A percentile compares a stretch with the other conserved stretches of the same genome.
These are phyloP conservation scores for Suillus occidentalis DNA, from an alignment of 768 basidiomycete genomes.

Conservation along the genomic window DNA sequence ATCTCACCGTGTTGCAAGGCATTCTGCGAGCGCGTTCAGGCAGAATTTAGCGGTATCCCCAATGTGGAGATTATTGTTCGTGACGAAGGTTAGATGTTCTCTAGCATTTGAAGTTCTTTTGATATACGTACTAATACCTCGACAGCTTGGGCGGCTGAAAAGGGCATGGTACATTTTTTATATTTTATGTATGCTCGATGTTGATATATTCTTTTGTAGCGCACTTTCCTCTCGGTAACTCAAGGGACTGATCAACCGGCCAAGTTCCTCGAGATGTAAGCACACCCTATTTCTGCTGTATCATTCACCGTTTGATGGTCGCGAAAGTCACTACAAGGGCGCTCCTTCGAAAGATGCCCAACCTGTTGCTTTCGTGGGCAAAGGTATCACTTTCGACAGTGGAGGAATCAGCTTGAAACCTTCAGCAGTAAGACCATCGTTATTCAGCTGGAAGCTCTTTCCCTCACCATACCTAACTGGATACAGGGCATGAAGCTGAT, in stretches of 20 bases:
- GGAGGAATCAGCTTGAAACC: constrained; percentile 89
- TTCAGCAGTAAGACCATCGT: constrained; percentile 46
- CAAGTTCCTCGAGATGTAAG: constrained; percentile 83
- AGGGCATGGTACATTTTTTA: constrained; percentile 65
- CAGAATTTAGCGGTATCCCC: constrained; percentile 61
- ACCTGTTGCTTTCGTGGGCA: constrained; percentile 79
- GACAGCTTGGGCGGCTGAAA: constrained; percentile 77
- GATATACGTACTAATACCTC: constrained; percentile 6
- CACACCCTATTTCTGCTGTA: neutral
- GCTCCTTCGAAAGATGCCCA: constrained; percentile 51
- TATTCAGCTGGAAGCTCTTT: neutral
- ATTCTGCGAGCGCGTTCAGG: constrained; percentile 72
- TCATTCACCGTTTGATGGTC: constrained; percentile 1
- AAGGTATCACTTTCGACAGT: constrained; percentile 88
- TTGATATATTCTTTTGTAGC: constrained; percentile 37
- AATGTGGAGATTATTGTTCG: constrained; percentile 55
- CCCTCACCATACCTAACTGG: neutral
- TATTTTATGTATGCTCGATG: neutral
- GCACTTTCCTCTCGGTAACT: constrained; percentile 64
- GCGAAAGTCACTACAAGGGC: constrained; percentile 76
- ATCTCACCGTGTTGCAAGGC: constrained; percentile 35
- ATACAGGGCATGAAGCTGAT: constrained; percentile 76
- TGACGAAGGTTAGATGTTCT: constrained; percentile 25
- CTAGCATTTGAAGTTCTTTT: neutral
- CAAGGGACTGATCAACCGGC: constrained; percentile 59